phyloP scores from a whole-genome alignment of 352 stramenopile genomes.

The Phytophthora cryptogea region DNA sequence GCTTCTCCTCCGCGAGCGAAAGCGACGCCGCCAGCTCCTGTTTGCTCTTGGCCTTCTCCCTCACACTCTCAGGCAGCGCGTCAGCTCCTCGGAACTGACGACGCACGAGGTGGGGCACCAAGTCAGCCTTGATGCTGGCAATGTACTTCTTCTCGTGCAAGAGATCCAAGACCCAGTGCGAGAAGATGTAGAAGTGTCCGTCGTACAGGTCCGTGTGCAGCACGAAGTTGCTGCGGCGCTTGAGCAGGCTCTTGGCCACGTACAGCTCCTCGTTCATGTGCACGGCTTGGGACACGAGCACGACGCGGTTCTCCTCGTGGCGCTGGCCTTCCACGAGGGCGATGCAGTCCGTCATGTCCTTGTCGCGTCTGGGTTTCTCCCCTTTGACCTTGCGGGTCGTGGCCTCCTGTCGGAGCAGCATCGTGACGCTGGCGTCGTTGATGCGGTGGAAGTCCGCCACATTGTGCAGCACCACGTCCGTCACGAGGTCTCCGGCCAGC shows the following conservation, averaged over 20 bases:
- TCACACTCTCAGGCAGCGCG: slow-evolving; percentile 59
- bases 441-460: slow-evolving; percentile 85
- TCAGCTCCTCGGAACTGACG: slow-evolving; percentile 74
- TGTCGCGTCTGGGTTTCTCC: slow-evolving; percentile 77
- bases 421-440: slow-evolving; percentile 84
- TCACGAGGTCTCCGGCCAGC: slow-evolving; percentile 76
- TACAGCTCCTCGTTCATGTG: slow-evolving; percentile 86
- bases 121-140: slow-evolving; percentile 80
- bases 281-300: slow-evolving; percentile 70
- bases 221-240: slow-evolving; percentile 71
- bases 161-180: slow-evolving; percentile 80
- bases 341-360: slow-evolving; percentile 86
- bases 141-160: slow-evolving; percentile 87
- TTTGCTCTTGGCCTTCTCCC: slow-evolving; percentile 55
- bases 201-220: slow-evolving; percentile 85
- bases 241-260: slow-evolving; percentile 76
- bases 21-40: slow-evolving; percentile 68
- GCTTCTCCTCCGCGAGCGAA: slow-evolving; percentile 54
- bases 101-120: slow-evolving; percentile 77
- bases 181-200: slow-evolving; percentile 86
- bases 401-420: slow-evolving; percentile 70
- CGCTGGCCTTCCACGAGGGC: slow-evolving; percentile 52
- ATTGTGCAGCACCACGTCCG: slow-evolving; percentile 79
- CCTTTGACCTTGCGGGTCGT: slow-evolving; percentile 44
- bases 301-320: slow-evolving; percentile 65